Conservation (phyloP, 2,329 filamentous ascomycete species). For the Hypoxylon sp. region DNA sequence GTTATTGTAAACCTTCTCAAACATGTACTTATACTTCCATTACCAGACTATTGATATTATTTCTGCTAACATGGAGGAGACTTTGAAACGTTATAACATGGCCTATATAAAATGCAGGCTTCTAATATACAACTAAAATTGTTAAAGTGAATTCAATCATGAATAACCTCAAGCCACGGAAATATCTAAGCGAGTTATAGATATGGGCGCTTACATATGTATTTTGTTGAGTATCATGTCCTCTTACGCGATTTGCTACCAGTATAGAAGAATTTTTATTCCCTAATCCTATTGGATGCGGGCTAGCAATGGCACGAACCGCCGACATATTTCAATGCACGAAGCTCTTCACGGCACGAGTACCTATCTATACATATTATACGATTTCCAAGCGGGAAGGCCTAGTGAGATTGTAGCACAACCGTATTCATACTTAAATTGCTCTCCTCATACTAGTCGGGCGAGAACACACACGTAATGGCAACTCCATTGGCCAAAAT, state of each 20-base stretch:
- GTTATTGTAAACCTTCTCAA: slow-evolving; percentile 11
- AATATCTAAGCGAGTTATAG: not conserved
- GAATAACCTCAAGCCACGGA: slow-evolving; percentile 3
- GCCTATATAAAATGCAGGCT: not conserved
- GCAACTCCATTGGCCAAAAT: slow-evolving; percentile 56
- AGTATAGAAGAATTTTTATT: slow-evolving; percentile 20
- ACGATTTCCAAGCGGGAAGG: not conserved
- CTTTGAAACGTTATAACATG: not conserved
- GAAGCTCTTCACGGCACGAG: slow-evolving; percentile 18
- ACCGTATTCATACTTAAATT: not conserved
- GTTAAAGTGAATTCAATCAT: not conserved
- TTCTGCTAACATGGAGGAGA: not conserved
- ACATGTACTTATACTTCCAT: slow-evolving; percentile 1
- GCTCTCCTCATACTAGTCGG: not conserved
- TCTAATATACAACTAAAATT: not conserved
- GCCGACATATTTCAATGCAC: slow-evolving; percentile 24
- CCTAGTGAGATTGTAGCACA: not conserved
- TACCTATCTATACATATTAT: not conserved
- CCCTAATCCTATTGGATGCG: slow-evolving; percentile 28
- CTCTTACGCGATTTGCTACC: slow-evolving; percentile 22
- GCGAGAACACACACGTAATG: slow-evolving; percentile 40
- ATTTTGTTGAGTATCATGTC: not conserved
- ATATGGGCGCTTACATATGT: not conserved
- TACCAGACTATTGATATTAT: not conserved
- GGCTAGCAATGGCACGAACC: slow-evolving; percentile 15